Conservation (phyloP, 2,329 filamentous ascomycete genomes). For the Pezicula carpinea region DNA sequence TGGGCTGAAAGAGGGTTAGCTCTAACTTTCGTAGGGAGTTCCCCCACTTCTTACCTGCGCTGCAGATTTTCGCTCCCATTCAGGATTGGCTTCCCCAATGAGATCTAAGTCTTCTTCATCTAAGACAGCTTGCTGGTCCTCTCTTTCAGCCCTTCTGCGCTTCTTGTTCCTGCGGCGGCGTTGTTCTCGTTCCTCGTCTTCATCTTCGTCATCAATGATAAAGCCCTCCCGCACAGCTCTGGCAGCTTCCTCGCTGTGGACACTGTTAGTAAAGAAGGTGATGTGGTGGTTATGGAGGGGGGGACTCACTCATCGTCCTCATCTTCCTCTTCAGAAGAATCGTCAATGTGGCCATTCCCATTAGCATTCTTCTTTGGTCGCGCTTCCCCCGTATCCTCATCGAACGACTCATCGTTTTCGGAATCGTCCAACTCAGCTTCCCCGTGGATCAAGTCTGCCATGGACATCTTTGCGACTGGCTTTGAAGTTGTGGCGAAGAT, state of each 20-base stretch:
- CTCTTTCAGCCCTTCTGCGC: slow-evolving; percentile 70
- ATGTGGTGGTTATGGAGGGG: background rate
- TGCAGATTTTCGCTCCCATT: slow-evolving; percentile 60
- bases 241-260: too few species aligned
- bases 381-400: slow-evolving; percentile 67
- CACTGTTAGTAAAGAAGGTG: slow-evolving; percentile 12
- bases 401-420: slow-evolving; percentile 75
- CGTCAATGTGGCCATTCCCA: slow-evolving; percentile 53
- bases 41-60: slow-evolving; percentile 56
- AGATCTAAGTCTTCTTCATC: slow-evolving; percentile 96
- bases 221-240: slow-evolving; percentile 75
- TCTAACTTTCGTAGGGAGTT: background rate
- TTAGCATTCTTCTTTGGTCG: slow-evolving; percentile 34
- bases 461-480: slow-evolving; percentile 49
- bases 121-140: slow-evolving; percentile 76
- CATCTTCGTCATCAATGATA: slow-evolving; percentile 87
- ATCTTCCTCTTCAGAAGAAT: slow-evolving; percentile 89
- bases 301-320: slow-evolving; percentile 68
- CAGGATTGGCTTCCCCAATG: slow-evolving; percentile 77
- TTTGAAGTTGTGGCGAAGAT: background rate
- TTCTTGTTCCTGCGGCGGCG: slow-evolving; percentile 65
- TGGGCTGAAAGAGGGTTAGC: slow-evolving; percentile 52
- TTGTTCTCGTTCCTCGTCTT: slow-evolving; percentile 56
- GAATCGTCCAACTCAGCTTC: slow-evolving; percentile 86
- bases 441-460: slow-evolving; percentile 76